Conservation (phyloP, 2,329 filamentous ascomycete genomes). For the Chaetomiaceae sp. region DNA sequence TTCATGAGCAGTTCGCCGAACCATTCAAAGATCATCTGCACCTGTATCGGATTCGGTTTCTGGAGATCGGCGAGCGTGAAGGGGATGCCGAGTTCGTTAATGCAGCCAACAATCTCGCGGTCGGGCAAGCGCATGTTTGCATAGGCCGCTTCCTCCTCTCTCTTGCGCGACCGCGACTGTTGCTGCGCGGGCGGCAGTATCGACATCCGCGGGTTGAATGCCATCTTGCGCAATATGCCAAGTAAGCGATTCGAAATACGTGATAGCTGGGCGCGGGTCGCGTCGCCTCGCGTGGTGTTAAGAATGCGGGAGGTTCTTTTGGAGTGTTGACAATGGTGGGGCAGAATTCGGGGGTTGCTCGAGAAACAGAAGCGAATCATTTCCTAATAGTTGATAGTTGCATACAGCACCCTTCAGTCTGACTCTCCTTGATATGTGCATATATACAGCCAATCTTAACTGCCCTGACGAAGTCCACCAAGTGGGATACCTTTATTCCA, state of each 20-base stretch:
- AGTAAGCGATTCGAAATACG: not conserved
- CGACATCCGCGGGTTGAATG: constrained; percentile 58
- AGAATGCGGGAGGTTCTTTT: not conserved
- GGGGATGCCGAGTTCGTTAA: constrained; percentile 90
- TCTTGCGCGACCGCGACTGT: constrained; percentile 51
- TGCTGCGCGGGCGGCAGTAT: constrained; percentile 53
- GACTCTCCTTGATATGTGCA: not conserved
- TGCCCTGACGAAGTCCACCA: too few species aligned
- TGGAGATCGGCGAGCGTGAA: constrained; percentile 83
- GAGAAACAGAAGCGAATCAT: constrained; percentile 2
- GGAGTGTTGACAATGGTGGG: constrained; percentile 11
- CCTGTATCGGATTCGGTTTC: constrained; percentile 89
- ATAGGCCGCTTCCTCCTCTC: constrained; percentile 56
- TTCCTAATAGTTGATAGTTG: not conserved
- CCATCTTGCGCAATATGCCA: constrained; percentile 38
- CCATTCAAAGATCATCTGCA: constrained; percentile 98
- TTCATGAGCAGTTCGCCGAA: constrained; percentile 93
- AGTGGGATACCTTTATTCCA: too few species aligned
- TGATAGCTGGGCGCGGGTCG: not conserved
- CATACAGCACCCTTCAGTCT: too few species aligned
- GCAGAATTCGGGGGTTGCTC: constrained; percentile 1
- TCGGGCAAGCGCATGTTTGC: constrained; percentile 58
- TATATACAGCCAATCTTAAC: too few species aligned
- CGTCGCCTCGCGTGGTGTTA: not conserved
- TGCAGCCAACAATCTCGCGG: constrained; percentile 89